Conservation (phyloP, 805 yeast species). For the Saccharomycopsis capsularis region DNA sequence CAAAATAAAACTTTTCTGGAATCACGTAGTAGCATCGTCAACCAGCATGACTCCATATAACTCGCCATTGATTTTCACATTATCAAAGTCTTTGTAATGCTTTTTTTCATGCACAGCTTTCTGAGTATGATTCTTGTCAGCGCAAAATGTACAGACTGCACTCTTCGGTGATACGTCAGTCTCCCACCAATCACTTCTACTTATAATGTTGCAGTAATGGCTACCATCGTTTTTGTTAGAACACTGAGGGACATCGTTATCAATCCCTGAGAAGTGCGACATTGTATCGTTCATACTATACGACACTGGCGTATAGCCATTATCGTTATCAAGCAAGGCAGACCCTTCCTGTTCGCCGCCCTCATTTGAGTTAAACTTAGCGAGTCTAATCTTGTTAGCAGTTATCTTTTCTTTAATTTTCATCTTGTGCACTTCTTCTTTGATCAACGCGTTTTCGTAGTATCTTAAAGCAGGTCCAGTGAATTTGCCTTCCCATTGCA, state of each 20-base stretch:
- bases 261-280: neutral
- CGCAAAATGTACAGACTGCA: neutral
- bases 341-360: too few relatives aligned
- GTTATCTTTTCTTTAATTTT: neutral
- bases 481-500: constrained; percentile 6
- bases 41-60: constrained; percentile 3
- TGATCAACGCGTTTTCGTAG: constrained; percentile 1
- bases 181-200: constrained; percentile 11
- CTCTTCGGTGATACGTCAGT: neutral
- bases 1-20: too few relatives aligned
- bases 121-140: neutral
- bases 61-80: neutral
- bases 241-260: neutral
- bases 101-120: neutral
- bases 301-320: too few relatives aligned
- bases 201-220: constrained; percentile 8
- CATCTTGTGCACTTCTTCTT: constrained; percentile 1
- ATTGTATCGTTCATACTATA: neutral
- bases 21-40: too few relatives aligned
- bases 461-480: constrained; percentile 11
- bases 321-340: too few relatives aligned
- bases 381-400: neutral
- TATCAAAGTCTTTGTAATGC: constrained; percentile 5
- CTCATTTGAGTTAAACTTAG: neutral
- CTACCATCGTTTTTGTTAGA: neutral